Evolutionary conservation across 192 early-diverging fungal genomes (phyloP).

Genomic region (Rhizoclosmatium sp.): DNA sequence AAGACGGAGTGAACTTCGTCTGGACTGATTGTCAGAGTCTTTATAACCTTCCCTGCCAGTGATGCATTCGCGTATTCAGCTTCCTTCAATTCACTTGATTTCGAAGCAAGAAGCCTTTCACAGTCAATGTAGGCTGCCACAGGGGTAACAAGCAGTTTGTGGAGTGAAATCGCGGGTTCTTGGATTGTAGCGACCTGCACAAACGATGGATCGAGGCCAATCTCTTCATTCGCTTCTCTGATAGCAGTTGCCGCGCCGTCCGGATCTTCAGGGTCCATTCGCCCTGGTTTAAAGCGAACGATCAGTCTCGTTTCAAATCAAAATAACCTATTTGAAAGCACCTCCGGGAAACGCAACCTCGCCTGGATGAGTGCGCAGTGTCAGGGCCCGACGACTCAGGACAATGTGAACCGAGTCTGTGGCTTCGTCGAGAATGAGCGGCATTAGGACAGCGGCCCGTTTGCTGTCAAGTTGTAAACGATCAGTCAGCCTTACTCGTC

Average conservation of each 20-base stretch:
- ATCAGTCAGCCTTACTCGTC: neutral
- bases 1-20: slow-evolving; percentile 47
- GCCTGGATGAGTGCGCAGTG: slow-evolving; percentile 46
- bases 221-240: slow-evolving; percentile 51
- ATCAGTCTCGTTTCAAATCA: neutral
- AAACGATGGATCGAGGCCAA: slow-evolving; percentile 37
- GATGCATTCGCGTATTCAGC: neutral
- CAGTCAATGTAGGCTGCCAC: slow-evolving; percentile 32
- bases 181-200: slow-evolving; percentile 39
- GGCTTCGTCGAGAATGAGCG: slow-evolving; percentile 28
- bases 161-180: slow-evolving; percentile 31
- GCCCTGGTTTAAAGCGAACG: slow-evolving; percentile 21
- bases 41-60: neutral
- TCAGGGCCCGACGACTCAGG: slow-evolving; percentile 36
- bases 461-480: slow-evolving; percentile 13
- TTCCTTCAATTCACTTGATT: neutral
- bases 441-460: slow-evolving; percentile 45
- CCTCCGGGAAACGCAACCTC: slow-evolving; percentile 52
- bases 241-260: slow-evolving; percentile 40
- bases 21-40: slow-evolving; percentile 16
- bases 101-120: slow-evolving; percentile 15
- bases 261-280: slow-evolving; percentile 34
- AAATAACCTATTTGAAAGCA: slow-evolving; percentile 2
- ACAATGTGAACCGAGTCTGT: slow-evolving; percentile 34
- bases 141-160: slow-evolving; percentile 46